A percentile compares a stretch with the other conserved stretches of the same genome.
Conservation (phyloP, 208 protist genomes). For the Acanthamoeba lugdunensis region DNA sequence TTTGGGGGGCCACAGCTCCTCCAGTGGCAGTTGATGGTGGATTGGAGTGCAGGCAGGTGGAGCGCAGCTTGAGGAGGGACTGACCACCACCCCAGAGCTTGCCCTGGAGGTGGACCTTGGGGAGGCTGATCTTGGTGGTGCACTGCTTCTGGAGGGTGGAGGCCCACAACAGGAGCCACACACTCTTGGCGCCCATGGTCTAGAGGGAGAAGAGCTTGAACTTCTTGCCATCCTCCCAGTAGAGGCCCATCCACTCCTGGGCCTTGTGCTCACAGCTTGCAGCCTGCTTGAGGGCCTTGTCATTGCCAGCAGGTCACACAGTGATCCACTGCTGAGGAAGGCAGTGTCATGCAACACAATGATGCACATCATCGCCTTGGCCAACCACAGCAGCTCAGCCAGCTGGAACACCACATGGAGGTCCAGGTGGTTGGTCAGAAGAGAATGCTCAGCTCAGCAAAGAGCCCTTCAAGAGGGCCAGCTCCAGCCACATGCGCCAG, state of each 20-base stretch:
- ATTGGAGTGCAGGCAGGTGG: slow-evolving; percentile 74
- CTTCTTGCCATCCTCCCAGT: slow-evolving; percentile 78
- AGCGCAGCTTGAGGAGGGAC: slow-evolving; percentile 47
- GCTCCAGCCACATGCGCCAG: slow-evolving; percentile 96
- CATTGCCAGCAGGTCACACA: slow-evolving; percentile 67
- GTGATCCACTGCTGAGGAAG: slow-evolving; percentile 88
- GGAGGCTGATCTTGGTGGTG: slow-evolving; percentile 48
- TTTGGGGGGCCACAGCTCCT: slow-evolving; percentile 80
- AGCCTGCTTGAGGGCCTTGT: slow-evolving; percentile 60
- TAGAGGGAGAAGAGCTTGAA: slow-evolving; percentile 78
- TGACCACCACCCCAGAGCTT: not conserved
- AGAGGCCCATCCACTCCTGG: slow-evolving; percentile 59
- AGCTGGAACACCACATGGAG: slow-evolving; percentile 95
- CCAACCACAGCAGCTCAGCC: slow-evolving; percentile 93
- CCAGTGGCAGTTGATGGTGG: slow-evolving; percentile 70
- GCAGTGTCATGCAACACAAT: slow-evolving; percentile 95
- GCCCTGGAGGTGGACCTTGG: slow-evolving; percentile 5
- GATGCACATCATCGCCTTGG: slow-evolving; percentile 92
- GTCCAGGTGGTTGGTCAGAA: slow-evolving; percentile 97
- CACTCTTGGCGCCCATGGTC: slow-evolving; percentile 18
- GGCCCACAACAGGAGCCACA: slow-evolving; percentile 62
- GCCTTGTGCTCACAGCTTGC: slow-evolving; percentile 70
- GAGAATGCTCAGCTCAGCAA: slow-evolving; percentile 93
- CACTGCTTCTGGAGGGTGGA: slow-evolving; percentile 31
- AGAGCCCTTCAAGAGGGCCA: slow-evolving; percentile 95